A percentile compares a stretch with the other conserved stretches of the same genome.
phyloP scores from a whole-genome alignment of 2,329 filamentous ascomycete genomes.

The Septoria linicola region DNA sequence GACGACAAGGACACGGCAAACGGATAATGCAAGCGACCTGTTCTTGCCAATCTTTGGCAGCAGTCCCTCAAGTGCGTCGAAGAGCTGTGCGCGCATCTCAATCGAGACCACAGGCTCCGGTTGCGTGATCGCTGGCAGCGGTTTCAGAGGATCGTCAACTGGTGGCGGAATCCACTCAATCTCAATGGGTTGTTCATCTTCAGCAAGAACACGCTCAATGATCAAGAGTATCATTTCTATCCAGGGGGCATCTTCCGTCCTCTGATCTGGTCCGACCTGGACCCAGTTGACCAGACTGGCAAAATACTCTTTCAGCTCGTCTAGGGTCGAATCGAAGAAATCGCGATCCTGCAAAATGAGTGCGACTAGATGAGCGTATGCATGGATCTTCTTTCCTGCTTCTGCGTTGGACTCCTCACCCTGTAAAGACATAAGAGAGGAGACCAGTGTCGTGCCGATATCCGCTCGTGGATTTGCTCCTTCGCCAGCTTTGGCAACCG shows the following conservation, averaged over 20 bases:
- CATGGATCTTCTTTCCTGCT: conserved; percentile 71
- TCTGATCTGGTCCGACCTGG: conserved; percentile 64
- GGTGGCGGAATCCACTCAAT: conserved; percentile 62
- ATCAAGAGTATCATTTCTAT: conserved; percentile 87
- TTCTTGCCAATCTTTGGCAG: conserved; percentile 87
- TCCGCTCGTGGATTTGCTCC: conserved; percentile 63
- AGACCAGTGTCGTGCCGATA: conserved; percentile 77
- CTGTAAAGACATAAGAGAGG: conserved; percentile 72
- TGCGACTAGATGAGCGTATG: conserved; percentile 88
- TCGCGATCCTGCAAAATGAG: conserved; percentile 77
- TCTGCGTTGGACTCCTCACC: conserved; percentile 51
- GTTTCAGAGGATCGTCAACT: conserved; percentile 43
- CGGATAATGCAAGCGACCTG: conserved; percentile 76
- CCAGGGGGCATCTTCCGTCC: conserved; percentile 81
- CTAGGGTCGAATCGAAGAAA: conserved; percentile 76
- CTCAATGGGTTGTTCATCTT: conserved; percentile 77
- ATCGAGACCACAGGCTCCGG: conserved; percentile 62
- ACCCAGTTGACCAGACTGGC: conserved; percentile 75
- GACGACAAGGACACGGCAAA: conserved; percentile 80
- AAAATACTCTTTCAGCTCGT: conserved; percentile 74
- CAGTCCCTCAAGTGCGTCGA: conserved; percentile 76
- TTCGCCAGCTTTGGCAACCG: conserved; percentile 62
- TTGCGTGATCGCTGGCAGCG: conserved; percentile 55
- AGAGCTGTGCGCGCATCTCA: conserved; percentile 67
- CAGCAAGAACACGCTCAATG: conserved; percentile 83